Percentiles rank a stretch among this genome's conserved stretches.
Conservation (phyloP, 495 filamentous ascomycete species). For the Neurospora intermedia region DNA sequence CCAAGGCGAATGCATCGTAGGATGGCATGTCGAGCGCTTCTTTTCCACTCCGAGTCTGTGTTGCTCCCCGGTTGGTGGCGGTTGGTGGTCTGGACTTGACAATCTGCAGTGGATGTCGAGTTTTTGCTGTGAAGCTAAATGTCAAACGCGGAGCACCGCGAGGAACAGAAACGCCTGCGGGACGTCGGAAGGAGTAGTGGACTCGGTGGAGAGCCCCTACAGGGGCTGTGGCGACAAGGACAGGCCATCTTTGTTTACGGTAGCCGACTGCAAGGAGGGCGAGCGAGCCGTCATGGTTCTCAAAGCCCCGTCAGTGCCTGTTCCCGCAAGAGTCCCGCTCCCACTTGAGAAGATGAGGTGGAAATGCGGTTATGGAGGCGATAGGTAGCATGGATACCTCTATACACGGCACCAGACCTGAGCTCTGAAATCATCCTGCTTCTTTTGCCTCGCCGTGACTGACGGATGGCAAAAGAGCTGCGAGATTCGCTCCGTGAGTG, state of each 20-base stretch:
- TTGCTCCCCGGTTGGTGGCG: neutral
- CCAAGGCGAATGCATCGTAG: neutral
- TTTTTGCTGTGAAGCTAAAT: neutral
- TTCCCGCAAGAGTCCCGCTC: neutral
- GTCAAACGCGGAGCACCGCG: neutral
- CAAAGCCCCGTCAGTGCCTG: neutral
- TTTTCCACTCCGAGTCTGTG: neutral
- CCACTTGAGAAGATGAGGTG: neutral
- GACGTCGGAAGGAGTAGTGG: neutral
- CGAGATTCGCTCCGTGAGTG: neutral
- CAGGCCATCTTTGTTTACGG: neutral
- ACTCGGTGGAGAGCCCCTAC: neutral
- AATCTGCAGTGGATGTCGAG: neutral
- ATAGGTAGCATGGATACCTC: neutral
- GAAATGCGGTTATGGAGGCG: neutral
- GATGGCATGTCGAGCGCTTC: neutral
- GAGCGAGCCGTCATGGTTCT: neutral
- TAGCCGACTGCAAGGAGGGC: neutral
- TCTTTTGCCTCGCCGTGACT: neutral
- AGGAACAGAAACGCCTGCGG: neutral
- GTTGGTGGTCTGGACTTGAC: neutral
- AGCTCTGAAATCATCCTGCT: neutral
- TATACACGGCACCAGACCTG: neutral
- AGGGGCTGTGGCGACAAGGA: neutral
- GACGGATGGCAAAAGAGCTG: neutral